These are phyloP conservation scores for Huntiella abstrusa DNA, from an alignment of 2,329 filamentous ascomycete genomes.

Conservation along the genomic window DNA sequence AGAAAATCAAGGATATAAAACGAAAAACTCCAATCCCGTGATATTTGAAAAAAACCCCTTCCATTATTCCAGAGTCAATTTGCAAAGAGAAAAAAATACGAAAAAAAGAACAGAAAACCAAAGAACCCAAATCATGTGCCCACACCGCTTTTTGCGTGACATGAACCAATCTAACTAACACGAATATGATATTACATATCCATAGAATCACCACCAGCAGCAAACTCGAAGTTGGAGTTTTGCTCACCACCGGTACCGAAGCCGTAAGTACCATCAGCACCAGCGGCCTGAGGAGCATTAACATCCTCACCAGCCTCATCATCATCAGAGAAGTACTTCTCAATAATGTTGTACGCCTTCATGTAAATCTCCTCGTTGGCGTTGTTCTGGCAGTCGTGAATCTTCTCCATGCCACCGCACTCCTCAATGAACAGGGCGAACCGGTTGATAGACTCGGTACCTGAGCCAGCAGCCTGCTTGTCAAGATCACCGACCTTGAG, in stretches of 20 bases:
- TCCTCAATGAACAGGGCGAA: slow-evolving; percentile 98
- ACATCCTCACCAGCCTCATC: slow-evolving; percentile 75
- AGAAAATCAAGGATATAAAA: background rate
- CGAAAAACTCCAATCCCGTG: background rate
- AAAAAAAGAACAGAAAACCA: too few species aligned
- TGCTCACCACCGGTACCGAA: slow-evolving; percentile 53
- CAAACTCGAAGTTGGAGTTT: slow-evolving; percentile 84
- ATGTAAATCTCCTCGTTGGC: slow-evolving; percentile 99
- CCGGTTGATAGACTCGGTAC: slow-evolving; percentile 69
- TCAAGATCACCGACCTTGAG: slow-evolving; percentile 98
- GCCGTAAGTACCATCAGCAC: slow-evolving; percentile 55
- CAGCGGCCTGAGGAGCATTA: slow-evolving; percentile 49
- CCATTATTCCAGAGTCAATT: background rate
- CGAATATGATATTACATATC: slow-evolving; percentile 34
- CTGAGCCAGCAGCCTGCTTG: slow-evolving; percentile 68
- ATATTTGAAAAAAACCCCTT: background rate
- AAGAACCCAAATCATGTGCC: background rate
- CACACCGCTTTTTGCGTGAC: slow-evolving; percentile 3
- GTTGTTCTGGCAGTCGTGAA: slow-evolving; percentile 99
- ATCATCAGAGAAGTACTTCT: slow-evolving; percentile 99
- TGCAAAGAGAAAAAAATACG: background rate
- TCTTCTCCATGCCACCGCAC: slow-evolving; percentile 98
- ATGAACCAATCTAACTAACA: background rate
- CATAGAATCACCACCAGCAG: slow-evolving; percentile 48
- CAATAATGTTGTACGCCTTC: slow-evolving; percentile 99